Percentiles rank a stretch among this genome's conserved stretches.
Evolutionary conservation across 2,329 filamentous ascomycete species (phyloP).

Genomic region (Aspergillus fijiensis): DNA sequence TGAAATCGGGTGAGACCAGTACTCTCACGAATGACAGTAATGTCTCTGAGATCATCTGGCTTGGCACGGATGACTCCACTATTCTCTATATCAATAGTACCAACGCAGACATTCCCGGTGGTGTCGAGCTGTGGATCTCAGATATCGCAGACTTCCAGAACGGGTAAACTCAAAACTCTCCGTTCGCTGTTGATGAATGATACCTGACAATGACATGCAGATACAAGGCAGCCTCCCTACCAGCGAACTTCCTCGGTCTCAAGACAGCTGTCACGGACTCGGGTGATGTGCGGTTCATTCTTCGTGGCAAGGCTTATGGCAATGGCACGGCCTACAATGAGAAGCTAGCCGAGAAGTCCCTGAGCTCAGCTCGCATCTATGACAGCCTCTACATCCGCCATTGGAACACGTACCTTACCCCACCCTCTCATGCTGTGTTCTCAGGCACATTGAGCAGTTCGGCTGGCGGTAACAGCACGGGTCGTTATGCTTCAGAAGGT

Average conservation of each 20-base stretch:
- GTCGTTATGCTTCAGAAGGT: conserved; percentile 50
- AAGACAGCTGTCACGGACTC: conserved; percentile 37
- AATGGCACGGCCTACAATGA: conserved; percentile 69
- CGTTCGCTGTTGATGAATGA: background rate
- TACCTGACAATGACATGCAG: conserved; percentile 20
- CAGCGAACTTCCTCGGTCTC: conserved; percentile 40
- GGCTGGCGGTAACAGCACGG: conserved; percentile 31
- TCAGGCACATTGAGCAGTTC: conserved; percentile 58
- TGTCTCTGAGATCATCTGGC: conserved; percentile 73
- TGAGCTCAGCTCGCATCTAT: conserved; percentile 69
- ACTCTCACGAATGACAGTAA: conserved; percentile 64
- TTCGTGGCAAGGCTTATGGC: conserved; percentile 63
- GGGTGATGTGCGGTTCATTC: conserved; percentile 53
- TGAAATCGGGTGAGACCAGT: conserved; percentile 64
- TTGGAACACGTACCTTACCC: conserved; percentile 74
- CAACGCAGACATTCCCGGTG: conserved; percentile 41
- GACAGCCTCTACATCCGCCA: conserved; percentile 74
- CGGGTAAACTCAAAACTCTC: conserved; percentile 25
- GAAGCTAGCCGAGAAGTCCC: conserved; percentile 58
- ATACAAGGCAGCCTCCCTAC: conserved; percentile 40
- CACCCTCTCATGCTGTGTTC: conserved; percentile 71
- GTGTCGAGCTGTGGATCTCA: conserved; percentile 41
- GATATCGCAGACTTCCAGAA: conserved; percentile 33
- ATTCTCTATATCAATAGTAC: conserved; percentile 57
- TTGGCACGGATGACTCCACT: conserved; percentile 64